Base-by-base conservation (phyloP, 164 flowering plant species). In the Umbilicus rupestris region DNA sequence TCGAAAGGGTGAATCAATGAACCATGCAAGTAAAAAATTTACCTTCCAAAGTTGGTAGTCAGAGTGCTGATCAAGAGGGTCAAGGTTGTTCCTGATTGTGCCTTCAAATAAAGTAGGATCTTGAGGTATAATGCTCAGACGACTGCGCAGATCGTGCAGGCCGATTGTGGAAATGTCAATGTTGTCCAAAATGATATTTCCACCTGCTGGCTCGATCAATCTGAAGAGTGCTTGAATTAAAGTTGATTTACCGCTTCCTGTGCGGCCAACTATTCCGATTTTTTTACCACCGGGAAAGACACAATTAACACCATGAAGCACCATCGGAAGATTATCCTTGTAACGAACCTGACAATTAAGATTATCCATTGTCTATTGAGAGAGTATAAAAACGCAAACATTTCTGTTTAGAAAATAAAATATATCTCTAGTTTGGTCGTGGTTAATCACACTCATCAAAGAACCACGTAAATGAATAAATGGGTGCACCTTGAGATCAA, bases 181-280 rank as follows among this genome's bases (percentile, higher is more conserved):
- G 75, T 80, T 77, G 77, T 94, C 99, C 62, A 94, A 84, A 33
- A 87, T 78, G 62, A 94, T 91, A 72, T 77, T 86, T 66, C 99
- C 99, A 39, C 75, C 77, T 24, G 72, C 80, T 39, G 97, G 97
- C 77, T 94, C 97, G 67, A 94, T 82, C 76, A 91, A 70, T 66
- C 99, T 85, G 69, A 91, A 94, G 15, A 94, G 68, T 35, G 97
- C 96, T 74, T 94, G 97, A 46, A 94, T 89, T 73, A 94, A 71
- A 30, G 97, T 94, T 55, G 97, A 91, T 83, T 94, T 94, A 24
- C 99, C 99, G 75, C 97, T 91, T 62, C 98, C 98, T 26, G 98
- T 94, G 60, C 98, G 90, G 7, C 98, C 98, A 67, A 91, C 98
- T 66, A 94, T 85, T 41, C 98, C 98, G 68, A 94, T 86, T 67